A percentile compares a stretch with the other conserved stretches of the same genome.
phyloP scores from a whole-genome alignment of 2,329 filamentous ascomycete genomes.

The Phaeoacremonium minimum region DNA sequence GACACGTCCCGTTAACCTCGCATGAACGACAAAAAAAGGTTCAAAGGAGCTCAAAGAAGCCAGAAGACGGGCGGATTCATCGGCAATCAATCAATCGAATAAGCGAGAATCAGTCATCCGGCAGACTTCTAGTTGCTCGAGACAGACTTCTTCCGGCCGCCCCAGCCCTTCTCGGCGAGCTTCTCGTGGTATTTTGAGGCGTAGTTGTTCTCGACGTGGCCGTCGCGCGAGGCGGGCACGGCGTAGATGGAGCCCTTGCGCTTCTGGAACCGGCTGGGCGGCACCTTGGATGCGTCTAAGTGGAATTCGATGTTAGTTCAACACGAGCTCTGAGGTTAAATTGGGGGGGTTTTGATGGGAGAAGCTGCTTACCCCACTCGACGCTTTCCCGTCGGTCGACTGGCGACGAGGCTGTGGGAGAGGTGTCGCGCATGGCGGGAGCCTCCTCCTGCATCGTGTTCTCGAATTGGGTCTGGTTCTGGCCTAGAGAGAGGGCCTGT shows the following conservation, averaged over 20 bases:
- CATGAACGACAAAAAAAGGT: too few species aligned
- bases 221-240: conserved; percentile 61
- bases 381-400: conserved; percentile 32
- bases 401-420: conserved; percentile 24
- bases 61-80: too few species aligned
- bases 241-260: conserved; percentile 66
- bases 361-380: conserved; percentile 41
- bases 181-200: conserved; percentile 58
- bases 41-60: too few species aligned
- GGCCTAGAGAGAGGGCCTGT: conserved; percentile 1
- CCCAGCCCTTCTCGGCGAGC: conserved; percentile 45
- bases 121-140: neutral
- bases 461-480: conserved; percentile 13
- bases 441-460: conserved; percentile 15
- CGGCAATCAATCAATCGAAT: too few species aligned
- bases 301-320: conserved; percentile 2
- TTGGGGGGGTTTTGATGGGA: conserved; percentile 1
- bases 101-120: too few species aligned
- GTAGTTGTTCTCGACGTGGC: conserved; percentile 57
- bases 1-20: too few species aligned
- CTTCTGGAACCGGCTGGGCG: conserved; percentile 65
- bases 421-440: conserved; percentile 11
- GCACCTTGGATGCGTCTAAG: conserved; percentile 61
- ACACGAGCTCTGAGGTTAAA: conserved; percentile 3
- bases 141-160: neutral